Base-by-base conservation (phyloP, 1,284 basidiomycete genomes). In the Serendipita sp. region DNA sequence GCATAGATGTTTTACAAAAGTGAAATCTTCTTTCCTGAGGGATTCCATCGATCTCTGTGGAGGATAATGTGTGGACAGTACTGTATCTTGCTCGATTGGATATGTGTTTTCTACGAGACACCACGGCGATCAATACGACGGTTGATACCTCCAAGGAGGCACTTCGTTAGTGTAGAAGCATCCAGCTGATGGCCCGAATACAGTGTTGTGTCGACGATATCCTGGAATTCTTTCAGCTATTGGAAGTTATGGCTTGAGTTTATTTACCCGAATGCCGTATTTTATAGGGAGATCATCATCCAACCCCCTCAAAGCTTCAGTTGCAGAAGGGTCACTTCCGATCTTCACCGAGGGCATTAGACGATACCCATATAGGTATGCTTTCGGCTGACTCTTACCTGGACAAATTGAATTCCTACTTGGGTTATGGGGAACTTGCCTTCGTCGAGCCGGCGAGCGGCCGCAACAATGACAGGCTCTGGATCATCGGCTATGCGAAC, bases 131-230 rank as follows among this genome's bases (percentile, higher is more conserved):
- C 82, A 1, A 82, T 73, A 45, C 79, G 73, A 30, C 79, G 73
- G 68, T 83, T 82, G 61, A 85, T 78, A 1, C 82, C 83, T 42
- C 81, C 81, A 4, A 83, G 70, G 2, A 84, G 72, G 43, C 80
- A 76, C 69, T 85, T 84, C 64, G 76, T 73, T 49, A 82, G 64
- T 64, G 77, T 70, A 5, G 79, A 75, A 0, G 75, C 72, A 26
- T 69, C 75, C 44, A 83, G 67, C 13, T 69, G 61, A 13, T 73
- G 68, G 2, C 75, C 76, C 1, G 69, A 69, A 66, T 77, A 83
- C 1, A 78, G 77, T 0, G 81, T 81, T 2, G 81, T 83, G 67
- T 85, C 83, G 2, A 85, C 81, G 3, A 85, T 85, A 65, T 82
- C 81, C 75, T 81, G 63, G n/a, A 76, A n/a, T 42, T 47, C 30